Percentiles rank a stretch among this genome's conserved stretches.
Evolutionary conservation across 352 stramenopile species (phyloP).

Genomic region (Pseudoperonospora humuli): DNA sequence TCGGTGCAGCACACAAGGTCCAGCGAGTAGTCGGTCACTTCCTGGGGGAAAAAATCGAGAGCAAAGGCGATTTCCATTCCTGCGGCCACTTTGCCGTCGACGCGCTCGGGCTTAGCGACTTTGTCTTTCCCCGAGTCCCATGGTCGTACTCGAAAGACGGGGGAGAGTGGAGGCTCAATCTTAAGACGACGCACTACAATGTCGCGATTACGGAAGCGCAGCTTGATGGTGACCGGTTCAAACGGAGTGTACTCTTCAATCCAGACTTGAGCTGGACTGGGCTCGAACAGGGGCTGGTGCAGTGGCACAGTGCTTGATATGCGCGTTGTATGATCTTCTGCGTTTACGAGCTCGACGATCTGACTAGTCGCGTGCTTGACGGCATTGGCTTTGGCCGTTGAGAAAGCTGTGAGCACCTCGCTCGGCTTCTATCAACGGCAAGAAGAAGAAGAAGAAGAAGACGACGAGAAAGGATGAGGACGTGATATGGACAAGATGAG

Average conservation of each 20-base stretch:
- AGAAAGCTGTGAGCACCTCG: constrained; percentile 56
- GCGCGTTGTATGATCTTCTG: constrained; percentile 59
- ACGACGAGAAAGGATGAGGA: no score
- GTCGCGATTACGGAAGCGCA: constrained; percentile 91
- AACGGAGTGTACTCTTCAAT: constrained; percentile 92
- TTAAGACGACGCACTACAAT: constrained; percentile 85
- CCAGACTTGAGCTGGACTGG: constrained; percentile 71
- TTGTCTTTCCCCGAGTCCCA: constrained; percentile 10
- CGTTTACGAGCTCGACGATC: constrained; percentile 64
- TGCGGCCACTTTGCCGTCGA: constrained; percentile 82
- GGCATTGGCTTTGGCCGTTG: constrained; percentile 40
- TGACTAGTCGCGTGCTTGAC: constrained; percentile 26
- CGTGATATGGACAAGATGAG: no score
- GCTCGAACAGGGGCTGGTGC: constrained; percentile 84
- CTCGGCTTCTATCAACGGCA: constrained; percentile 45
- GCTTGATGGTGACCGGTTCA: constrained; percentile 61
- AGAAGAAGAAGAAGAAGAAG: neutral
- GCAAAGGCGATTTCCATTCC: constrained; percentile 91
- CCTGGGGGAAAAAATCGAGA: constrained; percentile 88
- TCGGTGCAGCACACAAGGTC: constrained; percentile 92
- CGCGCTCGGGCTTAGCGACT: constrained; percentile 8
- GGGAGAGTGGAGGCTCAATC: constrained; percentile 77
- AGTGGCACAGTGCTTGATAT: constrained; percentile 66
- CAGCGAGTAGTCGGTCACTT: constrained; percentile 80
- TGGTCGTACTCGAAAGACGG: constrained; percentile 77